Percentiles rank a stretch among this genome's conserved stretches.
These are phyloP conservation scores for Akanthomyces uredinophilus DNA, from an alignment of 2,329 filamentous ascomycete genomes.

Conservation along the genomic window DNA sequence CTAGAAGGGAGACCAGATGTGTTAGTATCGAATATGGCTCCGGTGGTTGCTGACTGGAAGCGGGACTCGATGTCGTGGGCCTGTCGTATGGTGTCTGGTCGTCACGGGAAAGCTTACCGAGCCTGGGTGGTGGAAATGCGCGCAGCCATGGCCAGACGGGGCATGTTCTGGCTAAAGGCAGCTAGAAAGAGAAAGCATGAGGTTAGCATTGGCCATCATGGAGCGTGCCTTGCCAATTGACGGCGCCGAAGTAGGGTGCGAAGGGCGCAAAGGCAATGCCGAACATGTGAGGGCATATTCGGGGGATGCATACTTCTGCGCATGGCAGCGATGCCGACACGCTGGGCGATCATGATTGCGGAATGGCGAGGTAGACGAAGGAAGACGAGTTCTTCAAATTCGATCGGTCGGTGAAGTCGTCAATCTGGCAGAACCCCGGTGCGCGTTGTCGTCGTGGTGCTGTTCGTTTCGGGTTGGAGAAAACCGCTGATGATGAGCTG, in stretches of 20 bases:
- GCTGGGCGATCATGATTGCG: constrained; percentile 47
- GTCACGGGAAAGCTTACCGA: constrained; percentile 35
- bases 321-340: constrained; percentile 54
- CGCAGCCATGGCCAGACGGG: constrained; percentile 40
- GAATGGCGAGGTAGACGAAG: constrained; percentile 19
- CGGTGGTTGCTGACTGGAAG: neutral
- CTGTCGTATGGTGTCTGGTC: neutral
- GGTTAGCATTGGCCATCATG: neutral
- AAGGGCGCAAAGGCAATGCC: neutral
- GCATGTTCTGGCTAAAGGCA: constrained; percentile 42
- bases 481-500: constrained; percentile 16
- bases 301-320: constrained; percentile 46
- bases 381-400: neutral
- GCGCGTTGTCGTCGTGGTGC: neutral
- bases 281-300: constrained; percentile 6
- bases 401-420: constrained; percentile 18
- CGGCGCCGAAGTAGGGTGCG: neutral
- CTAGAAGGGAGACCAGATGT: constrained; percentile 25
- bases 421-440: constrained; percentile 10
- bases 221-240: neutral
- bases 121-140: constrained; percentile 39
- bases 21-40: neutral
- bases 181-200: constrained; percentile 6
- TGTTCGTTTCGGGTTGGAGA: neutral
- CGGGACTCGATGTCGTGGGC: neutral